A percentile compares a stretch with the other conserved stretches of the same genome.
Evolutionary conservation across 2,329 filamentous ascomycete genomes (phyloP).

Genomic region (Endothia cerciana): DNA sequence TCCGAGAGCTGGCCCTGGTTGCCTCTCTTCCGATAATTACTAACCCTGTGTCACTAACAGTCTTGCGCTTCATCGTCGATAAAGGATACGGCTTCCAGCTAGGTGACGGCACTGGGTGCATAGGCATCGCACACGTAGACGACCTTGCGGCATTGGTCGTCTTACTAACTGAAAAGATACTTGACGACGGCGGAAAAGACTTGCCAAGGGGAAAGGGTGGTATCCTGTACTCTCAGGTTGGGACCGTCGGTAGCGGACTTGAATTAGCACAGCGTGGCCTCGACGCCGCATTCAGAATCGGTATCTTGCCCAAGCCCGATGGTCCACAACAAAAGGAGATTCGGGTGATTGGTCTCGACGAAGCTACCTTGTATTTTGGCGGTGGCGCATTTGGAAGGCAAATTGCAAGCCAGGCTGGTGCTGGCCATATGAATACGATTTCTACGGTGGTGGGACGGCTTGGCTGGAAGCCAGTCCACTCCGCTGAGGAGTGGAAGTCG

Average conservation of each 20-base stretch:
- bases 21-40: not conserved
- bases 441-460: constrained; percentile 1
- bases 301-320: constrained; percentile 3
- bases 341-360: not conserved
- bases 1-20: not conserved
- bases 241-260: not conserved
- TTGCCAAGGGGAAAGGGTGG: constrained; percentile 37
- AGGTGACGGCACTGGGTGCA: not conserved
- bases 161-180: constrained; percentile 1
- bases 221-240: constrained; percentile 65
- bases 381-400: not conserved
- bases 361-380: not conserved
- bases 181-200: constrained; percentile 12
- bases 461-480: constrained; percentile 16
- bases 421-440: constrained; percentile 18
- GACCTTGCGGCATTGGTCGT: constrained; percentile 12
- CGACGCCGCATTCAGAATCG: constrained; percentile 10
- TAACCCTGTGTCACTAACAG: not conserved
- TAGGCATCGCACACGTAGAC: constrained; percentile 13
- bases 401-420: not conserved
- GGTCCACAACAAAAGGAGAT: constrained; percentile 10
- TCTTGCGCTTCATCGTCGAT: constrained; percentile 1
- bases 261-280: not conserved
- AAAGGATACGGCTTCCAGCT: constrained; percentile 12
- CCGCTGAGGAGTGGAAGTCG: not conserved